A percentile compares a stretch with the other conserved stretches of the same genome.
Conservation (phyloP, 108 stramenopile species). For the Nitzschia inconspicua region DNA sequence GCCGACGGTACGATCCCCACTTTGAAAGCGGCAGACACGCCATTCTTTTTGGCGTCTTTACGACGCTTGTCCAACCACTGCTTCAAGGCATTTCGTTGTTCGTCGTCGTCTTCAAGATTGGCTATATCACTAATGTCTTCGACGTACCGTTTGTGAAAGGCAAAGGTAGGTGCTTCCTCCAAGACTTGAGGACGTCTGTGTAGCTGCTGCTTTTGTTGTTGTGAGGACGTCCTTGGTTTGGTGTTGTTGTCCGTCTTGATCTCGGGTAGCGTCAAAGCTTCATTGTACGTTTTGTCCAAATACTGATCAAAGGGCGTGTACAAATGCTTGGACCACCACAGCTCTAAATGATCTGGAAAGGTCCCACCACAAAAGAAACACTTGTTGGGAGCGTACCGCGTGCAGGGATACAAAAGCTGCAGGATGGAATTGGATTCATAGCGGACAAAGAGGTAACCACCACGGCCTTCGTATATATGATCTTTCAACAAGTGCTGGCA, state of each 20-base stretch:
- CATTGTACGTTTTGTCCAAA: conserved; percentile 32
- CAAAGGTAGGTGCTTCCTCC: conserved; percentile 12
- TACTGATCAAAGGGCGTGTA: conserved; percentile 44
- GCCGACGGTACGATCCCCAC: too few species aligned
- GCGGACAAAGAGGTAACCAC: conserved; percentile 43
- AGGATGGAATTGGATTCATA: conserved; percentile 40
- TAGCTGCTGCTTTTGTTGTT: background rate
- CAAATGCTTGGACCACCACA: conserved; percentile 45
- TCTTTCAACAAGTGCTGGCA: conserved; percentile 41
- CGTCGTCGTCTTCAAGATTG: too few species aligned
- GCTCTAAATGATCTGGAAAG: conserved; percentile 41
- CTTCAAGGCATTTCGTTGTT: too few species aligned
- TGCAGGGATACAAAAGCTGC: conserved; percentile 39
- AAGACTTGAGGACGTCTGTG: background rate
- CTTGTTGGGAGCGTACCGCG: conserved; percentile 38
- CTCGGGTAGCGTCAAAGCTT: background rate
- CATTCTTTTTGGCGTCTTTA: too few species aligned
- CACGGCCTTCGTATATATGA: conserved; percentile 43
- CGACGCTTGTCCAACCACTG: too few species aligned
- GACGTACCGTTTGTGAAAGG: conserved; percentile 44
- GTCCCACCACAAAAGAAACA: conserved; percentile 50
- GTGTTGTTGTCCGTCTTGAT: background rate
- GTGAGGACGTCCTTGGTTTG: background rate
- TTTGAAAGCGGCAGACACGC: too few species aligned
- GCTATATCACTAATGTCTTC: conserved; percentile 27